Evolutionary conservation across 176 grass and related monocot genomes (phyloP), one percentile per base, ranked within the genome.

Genomic region (Stipa capillata): DNA sequence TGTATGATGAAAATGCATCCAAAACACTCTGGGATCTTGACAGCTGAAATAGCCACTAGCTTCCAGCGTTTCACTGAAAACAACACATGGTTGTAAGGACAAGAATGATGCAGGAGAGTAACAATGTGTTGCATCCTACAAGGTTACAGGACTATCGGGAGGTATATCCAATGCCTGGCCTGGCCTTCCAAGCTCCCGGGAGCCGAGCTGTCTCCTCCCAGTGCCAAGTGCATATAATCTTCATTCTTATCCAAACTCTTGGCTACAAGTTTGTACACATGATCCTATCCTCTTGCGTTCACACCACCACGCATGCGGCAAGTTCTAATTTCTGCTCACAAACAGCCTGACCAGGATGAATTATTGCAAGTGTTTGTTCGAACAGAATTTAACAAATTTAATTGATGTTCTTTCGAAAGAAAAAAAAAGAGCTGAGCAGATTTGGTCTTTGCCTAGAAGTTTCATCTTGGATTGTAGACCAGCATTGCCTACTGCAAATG

Each of bases 181-280:
- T 11, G 7, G 68, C 21, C 45, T 34, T 84, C 86, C 86, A 79
- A 52, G 65, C 17, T 74, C 81, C 69, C 76, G 18, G 81, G 86
- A 88, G 76, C 51, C 69, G 33, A 51, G 59, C 76, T 69, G 69
- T 73, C 41, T 74, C 68, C 86, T 65, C 27, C 39, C 6, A 33
- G 28, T 76, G 85, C 61, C 63, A 60, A 57, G 34, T 59, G 72
- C 31, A 10, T 9, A 65, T 18, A 23, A 32, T 35, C 85, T 16
- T 8, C 23, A 43, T 37, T 10, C 85, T 87, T 87, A 82, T 72
- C 78, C 79, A 28, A 8, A 64, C 72, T 53, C 43, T 7, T 64
- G 72, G 72, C 25, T 74, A 17, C 36, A 39, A 72, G 45, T 21
- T 24, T 75, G 45, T 64, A 79, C 53, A 67, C 69, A 76, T 39